Evolutionary conservation across 2,329 filamentous ascomycete genomes (phyloP), one percentile per base, ranked within the genome.

Genomic region (Trichoderma atroviride): DNA sequence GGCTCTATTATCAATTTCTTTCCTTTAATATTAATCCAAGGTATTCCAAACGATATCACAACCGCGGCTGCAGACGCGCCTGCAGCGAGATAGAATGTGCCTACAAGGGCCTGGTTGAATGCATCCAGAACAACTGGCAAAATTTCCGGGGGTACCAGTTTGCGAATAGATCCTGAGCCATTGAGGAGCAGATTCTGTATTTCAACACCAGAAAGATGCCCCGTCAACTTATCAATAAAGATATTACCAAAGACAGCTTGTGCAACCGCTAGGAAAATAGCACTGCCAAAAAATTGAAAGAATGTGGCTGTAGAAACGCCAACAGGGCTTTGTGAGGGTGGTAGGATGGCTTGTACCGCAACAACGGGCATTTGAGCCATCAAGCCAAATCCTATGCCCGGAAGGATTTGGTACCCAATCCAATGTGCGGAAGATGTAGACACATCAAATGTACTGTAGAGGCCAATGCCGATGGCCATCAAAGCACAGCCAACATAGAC

Each of bases 321-420:
- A 35, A 59, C 19, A 59, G 33, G 56, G 19, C 56, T 59, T 10
- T 59, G 31, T 10, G 13, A 13, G 6, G 33, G 9, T 0, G 56
- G 56, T 22, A 59, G 29, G 33, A 9, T 40, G 22, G 56, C 56
- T 40, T 59, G 56, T 35, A 59, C 56, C 3, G 56, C 56, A 27
- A 59, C 56, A 40, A 59, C 56, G 13, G 56, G 56, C 56, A 59
- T 59, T 29, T 59, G 56, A 27, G 56, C 56, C 56, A 59, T 59
- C 35, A 59, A 11, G 35, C 56, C 33, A 24, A 59, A 59, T 4
- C 56, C 56, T 27, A 59, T 27, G 16, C 56, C 56, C 3, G 33
- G 56, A 40, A 59, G 56, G 4, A 59, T 37, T 29, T 59, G 33
- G 33, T 50, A 50, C n/a, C 47, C 47, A 13, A 50, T 50, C 47